Conservation (phyloP, 148 eudicot species). For the Nepenthes gracilis region DNA sequence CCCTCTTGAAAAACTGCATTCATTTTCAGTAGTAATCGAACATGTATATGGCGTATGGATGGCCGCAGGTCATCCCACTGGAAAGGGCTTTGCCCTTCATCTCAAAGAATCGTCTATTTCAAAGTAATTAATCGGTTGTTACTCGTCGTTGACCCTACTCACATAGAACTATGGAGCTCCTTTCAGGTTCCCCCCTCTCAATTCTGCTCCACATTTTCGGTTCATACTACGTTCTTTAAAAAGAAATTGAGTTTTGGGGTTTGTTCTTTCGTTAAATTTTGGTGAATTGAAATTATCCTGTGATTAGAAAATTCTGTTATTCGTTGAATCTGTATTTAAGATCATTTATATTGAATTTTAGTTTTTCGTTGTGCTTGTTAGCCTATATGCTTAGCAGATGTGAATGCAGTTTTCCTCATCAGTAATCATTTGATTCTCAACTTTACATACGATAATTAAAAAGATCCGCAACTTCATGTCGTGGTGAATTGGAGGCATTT, state of each 20-base stretch:
- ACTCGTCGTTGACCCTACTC: conserved; percentile 75
- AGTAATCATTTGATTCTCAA: too few relatives aligned
- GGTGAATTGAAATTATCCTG: too few relatives aligned
- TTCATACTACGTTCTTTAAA: neutral
- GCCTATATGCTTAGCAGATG: too few relatives aligned
- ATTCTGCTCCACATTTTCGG: neutral
- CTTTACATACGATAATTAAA: too few relatives aligned
- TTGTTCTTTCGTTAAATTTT: too few relatives aligned
- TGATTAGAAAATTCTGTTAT: too few relatives aligned
- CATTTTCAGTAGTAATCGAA: conserved; percentile 15
- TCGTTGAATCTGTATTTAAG: too few relatives aligned
- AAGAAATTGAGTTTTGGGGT: neutral
- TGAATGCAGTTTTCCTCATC: too few relatives aligned
- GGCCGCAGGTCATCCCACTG: conserved; percentile 91
- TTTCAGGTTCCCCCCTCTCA: conserved; percentile 44
- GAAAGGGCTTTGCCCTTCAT: conserved; percentile 48
- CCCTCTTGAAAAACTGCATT: neutral
- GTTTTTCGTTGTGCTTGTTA: too few relatives aligned
- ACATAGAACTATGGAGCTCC: conserved; percentile 85
- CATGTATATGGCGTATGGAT: conserved; percentile 98
- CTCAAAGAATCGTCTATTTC: conserved; percentile 54
- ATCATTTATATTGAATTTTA: too few relatives aligned
- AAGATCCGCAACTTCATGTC: too few relatives aligned
- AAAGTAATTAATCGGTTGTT: conserved; percentile 53
- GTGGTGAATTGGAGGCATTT: too few relatives aligned